Conservation (phyloP, 2,329 filamentous ascomycete species). For the Calonectria pteridis region DNA sequence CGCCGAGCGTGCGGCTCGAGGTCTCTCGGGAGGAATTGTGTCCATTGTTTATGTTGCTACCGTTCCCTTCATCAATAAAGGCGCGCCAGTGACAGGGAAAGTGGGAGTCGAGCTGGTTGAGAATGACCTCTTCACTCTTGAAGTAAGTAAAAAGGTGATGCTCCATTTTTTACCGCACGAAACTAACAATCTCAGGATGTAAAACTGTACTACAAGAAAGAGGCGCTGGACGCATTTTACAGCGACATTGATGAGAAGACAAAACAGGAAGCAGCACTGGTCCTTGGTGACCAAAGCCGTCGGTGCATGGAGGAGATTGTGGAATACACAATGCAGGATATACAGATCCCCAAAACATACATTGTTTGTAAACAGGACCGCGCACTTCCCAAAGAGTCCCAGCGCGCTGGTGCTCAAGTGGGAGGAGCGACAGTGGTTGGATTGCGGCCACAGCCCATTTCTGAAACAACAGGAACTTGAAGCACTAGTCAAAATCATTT, state of each 20-base stretch:
- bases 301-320: conserved; percentile 22
- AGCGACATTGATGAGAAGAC: conserved; percentile 22
- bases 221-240: conserved; percentile 28
- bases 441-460: conserved; percentile 36
- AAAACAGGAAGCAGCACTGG: conserved; percentile 4
- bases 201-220: not conserved
- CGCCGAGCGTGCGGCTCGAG: conserved; percentile 11
- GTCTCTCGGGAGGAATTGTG: conserved; percentile 18
- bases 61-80: conserved; percentile 22
- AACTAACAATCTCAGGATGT: not conserved
- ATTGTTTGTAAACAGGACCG: conserved; percentile 25
- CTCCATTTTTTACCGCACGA: not conserved
- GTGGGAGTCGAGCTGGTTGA: conserved; percentile 15
- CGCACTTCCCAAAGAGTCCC: conserved; percentile 14
- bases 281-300: conserved; percentile 29
- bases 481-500: conserved; percentile 20
- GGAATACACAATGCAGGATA: conserved; percentile 5
- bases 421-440: conserved; percentile 24
- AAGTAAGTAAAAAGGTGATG: conserved; percentile 12
- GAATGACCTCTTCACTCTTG: not conserved
- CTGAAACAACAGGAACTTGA: conserved; percentile 21
- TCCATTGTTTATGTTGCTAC: conserved; percentile 26
- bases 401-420: conserved; percentile 12
- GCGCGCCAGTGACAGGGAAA: conserved; percentile 18
- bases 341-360: conserved; percentile 16